A percentile compares a stretch with the other conserved stretches of the same genome.
These are phyloP conservation scores for Polygonum aviculare DNA, from an alignment of 148 eudicot species.

Conservation along the genomic window DNA sequence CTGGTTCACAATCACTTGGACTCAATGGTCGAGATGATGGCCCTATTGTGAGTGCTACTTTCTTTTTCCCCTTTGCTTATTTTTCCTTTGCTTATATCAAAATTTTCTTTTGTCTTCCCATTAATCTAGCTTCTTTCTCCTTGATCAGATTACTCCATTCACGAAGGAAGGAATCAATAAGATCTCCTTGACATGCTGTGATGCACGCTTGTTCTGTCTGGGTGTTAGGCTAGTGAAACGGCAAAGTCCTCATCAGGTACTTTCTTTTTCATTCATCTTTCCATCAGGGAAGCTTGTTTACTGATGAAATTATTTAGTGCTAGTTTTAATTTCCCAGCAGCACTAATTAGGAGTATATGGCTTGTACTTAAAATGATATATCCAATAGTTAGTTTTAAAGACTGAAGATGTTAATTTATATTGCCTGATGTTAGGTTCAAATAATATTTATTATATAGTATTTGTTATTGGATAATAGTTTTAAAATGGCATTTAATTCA, in stretches of 20 bases:
- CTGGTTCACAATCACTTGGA: constrained; percentile 61
- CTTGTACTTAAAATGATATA: too few species aligned
- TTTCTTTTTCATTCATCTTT: background rate
- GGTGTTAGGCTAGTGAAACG: constrained; percentile 66
- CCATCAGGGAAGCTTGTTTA: constrained; percentile 3
- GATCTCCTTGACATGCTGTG: constrained; percentile 60
- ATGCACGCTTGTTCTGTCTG: constrained; percentile 55
- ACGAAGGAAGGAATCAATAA: constrained; percentile 61
- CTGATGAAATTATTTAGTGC: background rate
- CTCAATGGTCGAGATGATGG: constrained; percentile 81
- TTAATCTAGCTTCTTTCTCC: background rate
- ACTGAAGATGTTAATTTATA: too few species aligned
- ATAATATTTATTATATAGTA: too few species aligned
- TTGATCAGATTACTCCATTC: constrained; percentile 45
- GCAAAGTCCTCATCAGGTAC: constrained; percentile 56
- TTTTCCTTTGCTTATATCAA: constrained; percentile 9
- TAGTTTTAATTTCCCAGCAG: background rate
- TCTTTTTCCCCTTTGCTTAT: background rate
- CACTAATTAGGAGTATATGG: background rate
- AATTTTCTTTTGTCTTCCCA: constrained; percentile 17
- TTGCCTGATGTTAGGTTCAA: too few species aligned
- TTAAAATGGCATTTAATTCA: too few species aligned
- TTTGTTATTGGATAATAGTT: too few species aligned
- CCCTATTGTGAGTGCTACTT: constrained; percentile 40
- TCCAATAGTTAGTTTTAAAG: too few species aligned